Evolutionary conservation across 2,329 filamentous ascomycete species (phyloP), one percentile per base, ranked within the genome.

Genomic region (Sordariomycetes sp.): DNA sequence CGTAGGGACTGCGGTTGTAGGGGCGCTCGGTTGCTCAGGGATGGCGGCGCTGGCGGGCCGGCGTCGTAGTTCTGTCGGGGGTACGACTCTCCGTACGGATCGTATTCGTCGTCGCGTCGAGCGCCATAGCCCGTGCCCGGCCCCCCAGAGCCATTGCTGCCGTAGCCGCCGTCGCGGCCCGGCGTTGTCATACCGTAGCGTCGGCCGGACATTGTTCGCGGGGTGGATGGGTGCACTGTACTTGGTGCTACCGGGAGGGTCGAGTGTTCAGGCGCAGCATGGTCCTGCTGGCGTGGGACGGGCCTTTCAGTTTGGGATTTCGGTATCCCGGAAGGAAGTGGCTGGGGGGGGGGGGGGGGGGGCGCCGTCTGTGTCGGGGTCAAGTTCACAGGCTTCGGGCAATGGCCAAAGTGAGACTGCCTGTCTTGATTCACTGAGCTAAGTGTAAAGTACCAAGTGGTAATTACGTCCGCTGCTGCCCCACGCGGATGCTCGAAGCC

Each of bases 41-140:
- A 22, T 25, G 51, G 4, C 24, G 51, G 51, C 13, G 51, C 12
- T 32, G 51, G 24, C 25, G 51, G 13, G 8, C 51, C 51, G 15
- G 13, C 22, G 25, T 52, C n/a, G 15, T 32, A 17, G 42, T 28
- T 67, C 51, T 69, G 59, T 76, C 68, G 70, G 53, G 66, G 64
- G 53, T 77, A 75, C 53, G 69, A 69, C 35, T 78, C 75, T 60
- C 73, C 72, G 60, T 73, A 78, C 10, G 75, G 70, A 53, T 79
- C 76, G 62, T 79, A 79, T 58, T 79, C 77, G 42, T 76, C 77
- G 56, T 70, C 69, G 58, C 59, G 59, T 62, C 72, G 68, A 62
- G 71, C 73, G 39, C 74, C 75, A 63, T 76, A 76, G 53, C 72
- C 53, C 13, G 15, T 22, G 12, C 53, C 53, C n/a, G 17, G 10